Percentiles rank a stretch among this genome's conserved stretches.
Evolutionary conservation across 345 rosid genomes (phyloP).

Genomic region (Murraya koenigii): DNA sequence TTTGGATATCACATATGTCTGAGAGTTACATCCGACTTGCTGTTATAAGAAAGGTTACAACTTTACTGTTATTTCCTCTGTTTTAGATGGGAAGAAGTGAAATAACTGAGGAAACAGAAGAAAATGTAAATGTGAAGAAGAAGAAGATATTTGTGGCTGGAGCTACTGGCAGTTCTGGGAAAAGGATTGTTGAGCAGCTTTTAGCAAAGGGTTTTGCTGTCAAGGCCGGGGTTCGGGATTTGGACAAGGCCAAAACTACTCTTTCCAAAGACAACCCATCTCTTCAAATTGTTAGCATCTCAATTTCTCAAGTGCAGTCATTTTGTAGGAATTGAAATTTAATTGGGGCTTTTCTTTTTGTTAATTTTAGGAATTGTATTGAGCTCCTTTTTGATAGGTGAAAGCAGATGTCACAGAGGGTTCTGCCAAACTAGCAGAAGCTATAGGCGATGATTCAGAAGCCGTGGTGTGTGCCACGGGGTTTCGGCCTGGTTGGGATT

Average conservation of each 20-base stretch:
- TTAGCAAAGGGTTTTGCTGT: constrained; percentile 79
- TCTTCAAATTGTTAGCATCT: constrained; percentile 64
- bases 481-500: constrained; percentile 74
- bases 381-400: constrained; percentile 48
- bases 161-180: constrained; percentile 83
- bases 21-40: neutral
- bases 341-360: neutral
- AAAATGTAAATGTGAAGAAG: constrained; percentile 21
- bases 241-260: constrained; percentile 64
- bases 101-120: constrained; percentile 35
- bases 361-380: neutral
- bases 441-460: constrained; percentile 73
- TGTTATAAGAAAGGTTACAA: neutral
- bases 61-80: neutral
- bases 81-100: constrained; percentile 60
- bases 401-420: constrained; percentile 88
- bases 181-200: constrained; percentile 77
- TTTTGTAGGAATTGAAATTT: neutral
- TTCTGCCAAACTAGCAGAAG: constrained; percentile 73
- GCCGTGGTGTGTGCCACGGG: constrained; percentile 91
- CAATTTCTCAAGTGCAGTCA: neutral
- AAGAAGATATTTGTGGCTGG: constrained; percentile 88
- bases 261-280: constrained; percentile 52
- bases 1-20: neutral
- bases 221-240: constrained; percentile 82